Evolutionary conservation across 2,329 filamentous ascomycete species (phyloP).

Genomic region (Fusarium odoratissimum): DNA sequence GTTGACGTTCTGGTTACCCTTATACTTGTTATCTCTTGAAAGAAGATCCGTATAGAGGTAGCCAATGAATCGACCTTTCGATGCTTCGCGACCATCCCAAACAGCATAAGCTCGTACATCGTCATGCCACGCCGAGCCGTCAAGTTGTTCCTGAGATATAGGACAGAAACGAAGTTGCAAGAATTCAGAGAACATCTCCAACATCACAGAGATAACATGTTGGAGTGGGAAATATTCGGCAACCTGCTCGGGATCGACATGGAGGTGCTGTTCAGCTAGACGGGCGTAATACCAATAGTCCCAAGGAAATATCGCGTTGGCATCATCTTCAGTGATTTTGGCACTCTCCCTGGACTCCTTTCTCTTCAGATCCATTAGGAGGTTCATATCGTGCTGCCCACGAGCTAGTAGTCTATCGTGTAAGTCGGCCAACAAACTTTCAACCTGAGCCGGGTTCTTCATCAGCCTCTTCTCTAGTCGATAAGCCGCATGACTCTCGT

Average conservation of each 20-base stretch:
- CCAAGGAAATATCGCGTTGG: neutral
- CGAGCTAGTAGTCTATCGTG: neutral
- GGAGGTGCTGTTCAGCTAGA: rapidly evolving
- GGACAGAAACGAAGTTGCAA: neutral
- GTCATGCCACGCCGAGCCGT: rapidly evolving
- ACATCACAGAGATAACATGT: neutral
- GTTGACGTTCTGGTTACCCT: neutral
- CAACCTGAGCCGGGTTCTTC: neutral
- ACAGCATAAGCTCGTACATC: neutral
- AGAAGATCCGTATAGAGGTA: neutral
- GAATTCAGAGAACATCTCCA: neutral
- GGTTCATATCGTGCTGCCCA: neutral
- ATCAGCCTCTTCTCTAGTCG: neutral
- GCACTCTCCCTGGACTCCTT: too few relatives aligned
- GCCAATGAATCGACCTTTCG: neutral
- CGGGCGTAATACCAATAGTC: neutral
- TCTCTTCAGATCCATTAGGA: neutral
- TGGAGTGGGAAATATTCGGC: neutral
- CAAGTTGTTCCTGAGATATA: neutral
- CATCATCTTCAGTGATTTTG: rapidly evolving
- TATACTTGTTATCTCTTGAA: neutral
- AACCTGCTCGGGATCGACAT: rapidly evolving
- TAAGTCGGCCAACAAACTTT: neutral
- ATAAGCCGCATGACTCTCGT: neutral
- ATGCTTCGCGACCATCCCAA: rapidly evolving